These are phyloP conservation scores for Ophiostoma sp. DNA, from an alignment of 2,329 filamentous ascomycete species.

Conservation along the genomic window DNA sequence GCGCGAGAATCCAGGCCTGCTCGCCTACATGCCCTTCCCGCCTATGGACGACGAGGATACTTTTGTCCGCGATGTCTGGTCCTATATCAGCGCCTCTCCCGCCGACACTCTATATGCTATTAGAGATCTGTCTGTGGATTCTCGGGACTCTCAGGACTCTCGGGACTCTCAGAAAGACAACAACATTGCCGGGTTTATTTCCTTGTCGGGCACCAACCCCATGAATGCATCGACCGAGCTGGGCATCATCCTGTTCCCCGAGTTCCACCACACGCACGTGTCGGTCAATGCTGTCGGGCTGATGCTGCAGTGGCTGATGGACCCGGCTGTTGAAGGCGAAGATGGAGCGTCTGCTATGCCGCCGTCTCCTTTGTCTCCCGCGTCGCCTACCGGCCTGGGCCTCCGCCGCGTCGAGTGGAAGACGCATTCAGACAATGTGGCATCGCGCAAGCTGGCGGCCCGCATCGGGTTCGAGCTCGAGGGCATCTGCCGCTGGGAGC, in stretches of 20 bases:
- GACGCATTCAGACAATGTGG: conserved; percentile 16
- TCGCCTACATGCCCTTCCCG: conserved; percentile 19
- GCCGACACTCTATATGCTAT: conserved; percentile 14
- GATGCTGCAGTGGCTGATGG: conserved; percentile 18
- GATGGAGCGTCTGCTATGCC: neutral
- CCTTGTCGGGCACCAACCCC: conserved; percentile 15
- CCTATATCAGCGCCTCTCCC: conserved; percentile 5
- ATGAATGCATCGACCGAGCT: conserved; percentile 19
- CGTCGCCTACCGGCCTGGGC: conserved; percentile 16
- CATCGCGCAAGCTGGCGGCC: conserved; percentile 11
- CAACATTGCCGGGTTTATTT: conserved; percentile 14
- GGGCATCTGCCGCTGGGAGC: conserved; percentile 18
- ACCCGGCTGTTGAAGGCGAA: neutral
- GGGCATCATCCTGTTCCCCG: conserved; percentile 21
- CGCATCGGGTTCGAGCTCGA: conserved; percentile 20
- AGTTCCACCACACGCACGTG: conserved; percentile 22
- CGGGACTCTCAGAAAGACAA: too few relatives aligned
- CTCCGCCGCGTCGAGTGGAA: conserved; percentile 22
- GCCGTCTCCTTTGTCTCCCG: neutral
- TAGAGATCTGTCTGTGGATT: conserved; percentile 7
- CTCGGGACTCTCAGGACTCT: too few relatives aligned
- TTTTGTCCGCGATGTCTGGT: conserved; percentile 17
- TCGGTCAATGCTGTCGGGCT: conserved; percentile 19
- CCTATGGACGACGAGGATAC: conserved; percentile 13
- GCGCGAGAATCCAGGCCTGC: conserved; percentile 14